Base-by-base conservation (phyloP, 306 rosid species). In the Sphenostylis stenocarpa region DNA sequence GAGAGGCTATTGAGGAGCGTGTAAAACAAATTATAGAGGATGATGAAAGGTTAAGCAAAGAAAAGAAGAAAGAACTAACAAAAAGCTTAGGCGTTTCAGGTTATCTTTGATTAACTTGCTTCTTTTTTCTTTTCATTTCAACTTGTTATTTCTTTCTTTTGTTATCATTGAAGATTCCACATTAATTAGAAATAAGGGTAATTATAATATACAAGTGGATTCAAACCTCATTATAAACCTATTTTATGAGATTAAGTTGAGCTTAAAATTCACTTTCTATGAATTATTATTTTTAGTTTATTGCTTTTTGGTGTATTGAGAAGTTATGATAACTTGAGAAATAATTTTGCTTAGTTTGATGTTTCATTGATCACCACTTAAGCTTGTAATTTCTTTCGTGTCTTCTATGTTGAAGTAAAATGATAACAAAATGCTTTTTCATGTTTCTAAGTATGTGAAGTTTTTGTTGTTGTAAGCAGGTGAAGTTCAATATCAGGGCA, bases 81-180 rank as follows among this genome's bases (percentile, higher is more conserved):
- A 80, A 85, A 78, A 88, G 85, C 77, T 83, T 90, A 83, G 89
- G 88, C 75, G 82, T 92, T 82, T 89, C 97, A 57, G 99, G 97
- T 95, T 77, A 67, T 70, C 62, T 73, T 61, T 62, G 10, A 41
- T 16, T 69, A 26, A 76, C 67, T 64, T 19, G 26, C 20, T 49
- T 58, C 33, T 47, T 65, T 65, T 64, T 11, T 51, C 51, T 55
- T 61, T 60, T 15, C 39, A 33, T 33, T 66, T 66, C 41, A 38
- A 41, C 26, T 44, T 63, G 36, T 72, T 26, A 8, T 28, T 53
- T 21, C 24, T 20, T 38, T 26, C 2, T 48, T 16, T 21, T 26
- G 28, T 26, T 26, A 26, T 26, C 2, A 1, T 26, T 26, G 2
- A 1, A 26, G 28, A 26, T 26, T 2, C 28, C 28, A 26, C 28